Base-by-base conservation (phyloP, 2,329 filamentous ascomycete species). In the Calonectria montana region DNA sequence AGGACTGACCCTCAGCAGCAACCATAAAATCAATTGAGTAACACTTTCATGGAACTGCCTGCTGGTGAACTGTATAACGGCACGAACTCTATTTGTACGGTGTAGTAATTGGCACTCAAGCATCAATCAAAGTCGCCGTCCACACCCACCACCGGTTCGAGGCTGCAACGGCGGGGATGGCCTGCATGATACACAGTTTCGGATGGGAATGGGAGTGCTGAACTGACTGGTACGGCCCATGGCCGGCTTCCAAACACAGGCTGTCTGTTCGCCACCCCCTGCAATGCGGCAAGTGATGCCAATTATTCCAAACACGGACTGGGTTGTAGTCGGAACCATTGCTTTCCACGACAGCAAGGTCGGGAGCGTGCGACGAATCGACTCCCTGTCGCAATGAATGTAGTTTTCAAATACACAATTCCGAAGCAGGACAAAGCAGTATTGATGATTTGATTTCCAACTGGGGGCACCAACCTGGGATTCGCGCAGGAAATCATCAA, bases 131-230 rank as follows among this genome's bases (percentile, higher is more conserved):
- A 43, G 47, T 45, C 41, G 23, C 50, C 18, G 62, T 57, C 21
- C 35, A 67, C 55, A 57, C 39, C 53, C 29, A 15, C 35, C 53
- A 45, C 48, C 27, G 43, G 43, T 50, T 67, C 65, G 73, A 70
- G 73, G 76, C 73, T 74, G 69, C 39, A 69, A 76, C 43, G 62
- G 57, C 62, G 41, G 50, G 55, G 50, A 67, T 43, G 57, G 64
- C 65, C 71, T 72, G 68, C 57, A 66, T 39, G 66, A 76, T 70
- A 64, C 63, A 62, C 65, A 69, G 74, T 75, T 75, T 69, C 61
- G 63, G 72, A 74, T 45, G 39, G 43, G 65, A 48, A 64, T 37
- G 67, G 39, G 66, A 48, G 64, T 37, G 67, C 31, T 67, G 72
- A 59, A 77, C 70, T 75, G 73, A 69, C 65, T 61, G 55, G 65